phyloP scores from a whole-genome alignment of 1,139 yeast genomes.

The Geotrichum reessii region DNA sequence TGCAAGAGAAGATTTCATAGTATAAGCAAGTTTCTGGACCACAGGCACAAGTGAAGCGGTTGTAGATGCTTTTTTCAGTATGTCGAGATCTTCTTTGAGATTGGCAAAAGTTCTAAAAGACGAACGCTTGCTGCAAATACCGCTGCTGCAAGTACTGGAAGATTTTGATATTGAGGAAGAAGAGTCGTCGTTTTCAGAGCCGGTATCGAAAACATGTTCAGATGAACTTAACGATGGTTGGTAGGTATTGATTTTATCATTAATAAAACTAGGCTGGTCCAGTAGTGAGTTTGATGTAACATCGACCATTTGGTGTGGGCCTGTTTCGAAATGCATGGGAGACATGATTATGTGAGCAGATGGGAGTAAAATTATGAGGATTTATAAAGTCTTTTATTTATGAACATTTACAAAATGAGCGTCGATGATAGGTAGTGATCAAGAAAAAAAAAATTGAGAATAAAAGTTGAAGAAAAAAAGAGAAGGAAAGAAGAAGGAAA shows the following conservation, averaged over 20 bases:
- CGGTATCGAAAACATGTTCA: not conserved
- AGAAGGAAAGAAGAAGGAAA: not conserved
- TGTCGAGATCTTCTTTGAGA: not conserved
- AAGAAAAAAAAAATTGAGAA: not conserved
- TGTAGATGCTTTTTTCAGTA: not conserved
- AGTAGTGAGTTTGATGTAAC: not conserved
- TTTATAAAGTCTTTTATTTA: no score
- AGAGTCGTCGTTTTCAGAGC: not conserved
- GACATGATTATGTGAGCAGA: not conserved
- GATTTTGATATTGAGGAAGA: not conserved
- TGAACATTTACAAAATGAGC: not conserved
- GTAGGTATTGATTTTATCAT: not conserved
- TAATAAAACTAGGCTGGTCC: not conserved
- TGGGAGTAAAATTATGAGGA: not conserved
- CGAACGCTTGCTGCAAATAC: not conserved
- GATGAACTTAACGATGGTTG: not conserved
- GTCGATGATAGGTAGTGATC: not conserved
- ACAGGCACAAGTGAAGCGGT: slow-evolving; percentile 21
- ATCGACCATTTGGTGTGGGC: not conserved
- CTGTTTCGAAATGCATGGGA: not conserved
- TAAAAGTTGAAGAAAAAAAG: not conserved
- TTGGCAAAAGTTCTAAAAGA: not conserved
- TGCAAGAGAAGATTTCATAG: slow-evolving; percentile 18
- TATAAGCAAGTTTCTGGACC: slow-evolving; percentile 18
- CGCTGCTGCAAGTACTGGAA: not conserved